Evolutionary conservation across 164 flowering plant species (phyloP), one percentile per base, ranked within the genome.

Genomic region (Cinnamomum micranthum): DNA sequence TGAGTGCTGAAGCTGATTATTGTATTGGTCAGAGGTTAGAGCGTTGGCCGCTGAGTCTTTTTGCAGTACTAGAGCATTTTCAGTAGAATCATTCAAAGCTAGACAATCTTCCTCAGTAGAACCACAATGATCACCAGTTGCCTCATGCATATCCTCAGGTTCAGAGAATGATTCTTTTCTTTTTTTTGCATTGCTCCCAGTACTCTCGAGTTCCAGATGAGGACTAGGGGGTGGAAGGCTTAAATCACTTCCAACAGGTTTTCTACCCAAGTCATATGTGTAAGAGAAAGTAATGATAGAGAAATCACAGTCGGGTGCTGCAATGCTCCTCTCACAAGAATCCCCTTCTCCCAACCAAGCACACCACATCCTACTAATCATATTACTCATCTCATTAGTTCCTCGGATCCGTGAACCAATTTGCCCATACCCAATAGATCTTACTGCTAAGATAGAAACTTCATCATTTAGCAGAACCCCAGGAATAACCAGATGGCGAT

Each of bases 301-400:
- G 75, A 85, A 92, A 65, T 90, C 96, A 86, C 88, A 90, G 69
- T 84, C 86, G 2, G 86, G 84, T 67, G 83, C 69, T 10, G 66
- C 11, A 15, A 19, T 14, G 71, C 80, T 82, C 58, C 75, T 81
- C 73, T 79, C 79, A 25, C 15, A 72, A 41, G 47, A 27, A 73
- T 62, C 68, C 35, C 70, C 77, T 27, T 86, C 74, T 55, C 97
- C 99, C 74, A 92, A 76, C 98, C 98, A 96, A 76, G 89, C 93
- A 77, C 98, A 96, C 99, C 99, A 96, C 76, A 95, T 87, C 75
- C 85, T 88, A 47, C 72, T 76, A 27, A 94, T 81, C 71, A 74
- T 81, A 55, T 78, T 71, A 4, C 69, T 52, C 2, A 11, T 71
- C 31, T 71, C 85, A 62, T 84, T 80, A 78, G 75, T 81, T 80